Evolutionary conservation across 306 rosid genomes (phyloP).

Genomic region (Echinosophora koreensis): DNA sequence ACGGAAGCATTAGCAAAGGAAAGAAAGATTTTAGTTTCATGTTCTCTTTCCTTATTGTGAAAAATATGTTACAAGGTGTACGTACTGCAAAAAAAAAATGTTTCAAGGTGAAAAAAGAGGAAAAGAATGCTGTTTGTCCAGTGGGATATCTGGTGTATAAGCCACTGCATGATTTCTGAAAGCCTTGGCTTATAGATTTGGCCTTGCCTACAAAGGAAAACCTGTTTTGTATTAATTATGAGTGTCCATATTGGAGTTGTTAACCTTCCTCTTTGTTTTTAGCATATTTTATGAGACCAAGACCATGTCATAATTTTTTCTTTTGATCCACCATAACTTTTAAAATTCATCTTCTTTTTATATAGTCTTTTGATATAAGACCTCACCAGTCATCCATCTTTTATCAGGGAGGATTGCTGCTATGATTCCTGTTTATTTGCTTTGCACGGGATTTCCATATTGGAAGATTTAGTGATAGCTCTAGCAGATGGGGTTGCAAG

Average conservation of each 20-base stretch:
- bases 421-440: conserved; percentile 64
- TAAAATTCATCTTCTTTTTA: conserved; percentile 17
- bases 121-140: conserved; percentile 26
- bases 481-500: conserved; percentile 88
- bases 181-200: conserved; percentile 23
- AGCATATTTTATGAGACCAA: conserved; percentile 35
- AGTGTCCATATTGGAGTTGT: conserved; percentile 8
- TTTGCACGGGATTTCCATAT: conserved; percentile 78
- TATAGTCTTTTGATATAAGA: conserved; percentile 24
- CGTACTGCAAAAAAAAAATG: not conserved
- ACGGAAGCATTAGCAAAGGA: conserved; percentile 7
- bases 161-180: conserved; percentile 19
- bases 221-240: conserved; percentile 26
- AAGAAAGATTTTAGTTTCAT: conserved; percentile 24
- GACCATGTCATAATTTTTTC: conserved; percentile 10
- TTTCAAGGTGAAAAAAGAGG: not conserved
- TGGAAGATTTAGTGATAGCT: conserved; percentile 89
- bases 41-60: conserved; percentile 27
- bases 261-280: conserved; percentile 15
- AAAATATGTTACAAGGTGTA: not conserved
- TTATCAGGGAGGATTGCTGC: conserved; percentile 69
- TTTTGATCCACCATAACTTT: not conserved
- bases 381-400: conserved; percentile 46
- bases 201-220: conserved; percentile 30
- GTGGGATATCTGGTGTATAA: conserved; percentile 25